Evolutionary conservation across 345 rosid genomes (phyloP), one percentile per base, ranked within the genome.

Genomic region (Gossypium anomalum): DNA sequence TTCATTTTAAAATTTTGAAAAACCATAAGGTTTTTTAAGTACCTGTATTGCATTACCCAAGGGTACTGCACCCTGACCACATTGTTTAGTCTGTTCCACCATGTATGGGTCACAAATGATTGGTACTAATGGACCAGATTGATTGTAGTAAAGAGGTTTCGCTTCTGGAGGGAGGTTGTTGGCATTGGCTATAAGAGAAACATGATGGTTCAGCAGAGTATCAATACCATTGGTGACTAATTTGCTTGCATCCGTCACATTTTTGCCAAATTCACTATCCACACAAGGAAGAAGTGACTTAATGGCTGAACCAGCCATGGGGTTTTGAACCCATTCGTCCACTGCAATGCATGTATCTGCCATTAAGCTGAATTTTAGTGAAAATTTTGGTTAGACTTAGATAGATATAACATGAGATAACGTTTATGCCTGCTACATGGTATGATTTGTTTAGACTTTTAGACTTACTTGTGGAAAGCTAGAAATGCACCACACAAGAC

Each of bases 311-410:
- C 84, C 81, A 0, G 91, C 92, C 13, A 87, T 84, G 29, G 97
- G 95, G 76, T 88, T 60, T 60, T 81, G 84, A 22, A 88, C 94
- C 97, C 95, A 90, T 67, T 90, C 84, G 55, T 90, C 86, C 94
- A 92, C 87, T n/a, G 95, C 89, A 61, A 83, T 71, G 67, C 97
- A 92, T 1, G 97, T 86, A 71, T 90, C 93, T 49, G 83, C 90
- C 22, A 86, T 85, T 70, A 87, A 86, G 77, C 97, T 86, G 65
- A 29, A 34, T 67, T 49, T 5, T 47, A 25, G 27, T 20, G 34
- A 76, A n/a, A 27, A 48, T 13, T 34, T 11, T 19, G 25, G 14
- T 71, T 29, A 60, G 25, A 56, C 9, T 17, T 20, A 23, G 29
- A 13, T 4, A 29, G 16, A 53, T 2, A n/a, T 45, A 45, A 45